A percentile compares a stretch with the other conserved stretches of the same genome.
These are phyloP conservation scores for Bassia scoparia DNA, from an alignment of 148 eudicot genomes.

Conservation along the genomic window DNA sequence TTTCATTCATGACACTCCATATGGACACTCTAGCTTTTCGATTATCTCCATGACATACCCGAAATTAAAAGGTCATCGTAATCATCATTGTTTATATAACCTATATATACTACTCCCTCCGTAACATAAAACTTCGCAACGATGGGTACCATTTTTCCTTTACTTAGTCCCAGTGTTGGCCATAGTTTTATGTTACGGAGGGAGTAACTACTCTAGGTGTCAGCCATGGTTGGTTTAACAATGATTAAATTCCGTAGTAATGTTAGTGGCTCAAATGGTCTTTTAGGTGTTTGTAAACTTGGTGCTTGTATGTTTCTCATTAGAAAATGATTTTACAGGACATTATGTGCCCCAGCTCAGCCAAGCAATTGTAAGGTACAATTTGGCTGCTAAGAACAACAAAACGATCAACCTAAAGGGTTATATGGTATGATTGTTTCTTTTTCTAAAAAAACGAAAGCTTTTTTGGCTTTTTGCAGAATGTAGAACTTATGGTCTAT, in stretches of 20 bases:
- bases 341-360: conserved; percentile 97
- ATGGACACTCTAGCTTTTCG: too few relatives aligned
- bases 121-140: too few relatives aligned
- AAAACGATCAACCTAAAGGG: conserved; percentile 74
- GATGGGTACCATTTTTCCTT: too few relatives aligned
- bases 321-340: conserved; percentile 46
- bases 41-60: too few relatives aligned
- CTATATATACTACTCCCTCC: too few relatives aligned
- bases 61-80: too few relatives aligned
- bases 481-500: neutral
- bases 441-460: neutral
- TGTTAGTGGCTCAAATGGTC: neutral
- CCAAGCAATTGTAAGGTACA: conserved; percentile 80
- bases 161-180: too few relatives aligned
- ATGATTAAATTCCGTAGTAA: neutral
- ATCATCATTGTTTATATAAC: too few relatives aligned
- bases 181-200: too few relatives aligned
- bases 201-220: too few relatives aligned
- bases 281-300: neutral
- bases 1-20: too few relatives aligned
- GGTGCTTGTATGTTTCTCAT: neutral
- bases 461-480: conserved; percentile 5
- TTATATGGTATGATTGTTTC: conserved; percentile 63
- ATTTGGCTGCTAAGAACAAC: conserved; percentile 35
- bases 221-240: too few relatives aligned